These are phyloP conservation scores for Cryptococcus amylolentus DNA, from an alignment of 1,284 basidiomycete genomes.

Conservation along the genomic window DNA sequence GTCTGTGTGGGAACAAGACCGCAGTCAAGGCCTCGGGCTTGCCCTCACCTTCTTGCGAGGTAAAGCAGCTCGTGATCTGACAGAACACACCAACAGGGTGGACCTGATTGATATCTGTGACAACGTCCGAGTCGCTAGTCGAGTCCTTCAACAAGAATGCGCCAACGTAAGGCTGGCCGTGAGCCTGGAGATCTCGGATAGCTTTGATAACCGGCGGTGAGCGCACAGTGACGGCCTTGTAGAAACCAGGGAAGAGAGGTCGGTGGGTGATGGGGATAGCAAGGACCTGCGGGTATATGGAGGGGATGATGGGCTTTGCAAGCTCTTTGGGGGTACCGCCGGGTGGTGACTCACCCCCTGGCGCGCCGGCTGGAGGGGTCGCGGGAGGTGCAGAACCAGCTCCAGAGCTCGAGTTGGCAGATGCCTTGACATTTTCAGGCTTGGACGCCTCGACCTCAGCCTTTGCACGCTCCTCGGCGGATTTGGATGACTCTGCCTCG, in stretches of 20 bases:
- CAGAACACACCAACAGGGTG: conserved; percentile 95
- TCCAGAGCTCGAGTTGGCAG: conserved; percentile 8
- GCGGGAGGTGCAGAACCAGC: conserved; percentile 11
- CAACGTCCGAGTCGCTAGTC: conserved; percentile 85
- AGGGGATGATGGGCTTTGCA: conserved; percentile 75
- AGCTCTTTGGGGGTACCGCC: conserved; percentile 36
- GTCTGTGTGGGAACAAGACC: conserved; percentile 89
- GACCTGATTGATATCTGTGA: conserved; percentile 81
- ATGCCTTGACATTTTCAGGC: conserved; percentile 2
- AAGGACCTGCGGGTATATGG: conserved; percentile 88
- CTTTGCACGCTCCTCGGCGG: conserved; percentile 22
- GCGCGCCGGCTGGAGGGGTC: conserved; percentile 8
- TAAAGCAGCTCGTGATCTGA: conserved; percentile 93
- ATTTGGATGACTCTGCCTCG: conserved; percentile 26
- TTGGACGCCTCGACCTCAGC: conserved; percentile 16
- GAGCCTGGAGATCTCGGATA: conserved; percentile 93
- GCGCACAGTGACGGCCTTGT: conserved; percentile 91
- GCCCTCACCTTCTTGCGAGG: conserved; percentile 53
- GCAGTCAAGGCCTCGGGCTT: conserved; percentile 80
- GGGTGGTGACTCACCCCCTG: conserved; percentile 9
- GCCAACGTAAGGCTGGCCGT: conserved; percentile 95
- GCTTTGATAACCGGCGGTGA: conserved; percentile 89
- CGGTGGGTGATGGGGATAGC: conserved; percentile 93
- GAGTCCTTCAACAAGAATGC: conserved; percentile 97
- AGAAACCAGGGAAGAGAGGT: conserved; percentile 95